phyloP scores from a whole-genome alignment of 164 flowering plant genomes.

The Echeveria elegans region DNA sequence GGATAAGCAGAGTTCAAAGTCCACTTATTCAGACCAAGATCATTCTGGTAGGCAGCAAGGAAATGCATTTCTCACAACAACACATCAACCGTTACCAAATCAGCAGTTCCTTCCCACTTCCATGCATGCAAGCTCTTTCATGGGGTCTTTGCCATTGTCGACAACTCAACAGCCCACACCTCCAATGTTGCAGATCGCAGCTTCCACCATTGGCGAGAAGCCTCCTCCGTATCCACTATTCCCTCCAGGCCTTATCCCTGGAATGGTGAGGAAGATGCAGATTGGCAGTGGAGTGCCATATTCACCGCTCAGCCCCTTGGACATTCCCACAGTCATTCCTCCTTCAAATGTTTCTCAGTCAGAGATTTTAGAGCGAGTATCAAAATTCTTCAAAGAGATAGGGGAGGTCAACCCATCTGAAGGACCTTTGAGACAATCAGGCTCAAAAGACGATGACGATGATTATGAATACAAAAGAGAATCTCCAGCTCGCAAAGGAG shows the following conservation, averaged over 20 bases:
- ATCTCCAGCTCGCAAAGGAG: conserved; percentile 68
- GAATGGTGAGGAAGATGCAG: conserved; percentile 97
- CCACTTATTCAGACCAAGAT: conserved; percentile 34
- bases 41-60: conserved; percentile 46
- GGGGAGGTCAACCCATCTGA: conserved; percentile 95
- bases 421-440: conserved; percentile 61
- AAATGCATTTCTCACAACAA: conserved; percentile 20
- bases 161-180: conserved; percentile 30
- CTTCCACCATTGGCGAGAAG: conserved; percentile 42
- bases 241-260: conserved; percentile 97
- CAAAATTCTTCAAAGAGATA: conserved; percentile 84
- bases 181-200: conserved; percentile 19
- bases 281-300: conserved; percentile 99
- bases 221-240: conserved; percentile 86
- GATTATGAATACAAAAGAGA: conserved; percentile 60
- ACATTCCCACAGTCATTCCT: conserved; percentile 91
- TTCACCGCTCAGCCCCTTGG: conserved; percentile 95
- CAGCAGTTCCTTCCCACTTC: conserved; percentile 50
- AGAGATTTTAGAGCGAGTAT: conserved; percentile 75
- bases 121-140: conserved; percentile 30
- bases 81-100: conserved; percentile 22
- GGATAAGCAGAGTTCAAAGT: conserved; percentile 37
- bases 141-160: conserved; percentile 45
- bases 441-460: conserved; percentile 31
- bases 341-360: conserved; percentile 73